These are phyloP conservation scores for Inonotus hispidus DNA, from an alignment of 1,284 basidiomycete genomes.

Conservation along the genomic window DNA sequence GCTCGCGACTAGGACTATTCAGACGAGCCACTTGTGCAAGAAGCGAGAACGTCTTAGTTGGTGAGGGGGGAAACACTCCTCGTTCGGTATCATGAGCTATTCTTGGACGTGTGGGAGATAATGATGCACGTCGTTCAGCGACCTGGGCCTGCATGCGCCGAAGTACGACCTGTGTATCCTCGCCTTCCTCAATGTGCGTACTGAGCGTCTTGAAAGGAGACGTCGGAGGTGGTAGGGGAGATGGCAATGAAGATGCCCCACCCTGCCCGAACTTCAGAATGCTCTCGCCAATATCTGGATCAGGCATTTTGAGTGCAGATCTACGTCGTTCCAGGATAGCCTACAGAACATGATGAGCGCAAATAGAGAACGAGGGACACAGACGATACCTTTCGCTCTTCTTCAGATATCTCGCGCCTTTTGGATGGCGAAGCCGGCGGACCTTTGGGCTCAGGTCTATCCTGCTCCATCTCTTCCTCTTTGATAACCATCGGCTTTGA, in stretches of 20 bases:
- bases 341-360: conserved; percentile 26
- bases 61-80: conserved; percentile 19
- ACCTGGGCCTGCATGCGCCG: conserved; percentile 15
- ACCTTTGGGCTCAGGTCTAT: neutral
- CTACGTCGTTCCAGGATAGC: conserved; percentile 55
- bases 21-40: conserved; percentile 23
- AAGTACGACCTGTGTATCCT: conserved; percentile 15
- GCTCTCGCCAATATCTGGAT: conserved; percentile 47
- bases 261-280: conserved; percentile 37
- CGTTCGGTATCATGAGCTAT: neutral
- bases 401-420: conserved; percentile 36
- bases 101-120: conserved; percentile 7
- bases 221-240: conserved; percentile 15
- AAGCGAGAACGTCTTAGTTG: conserved; percentile 28
- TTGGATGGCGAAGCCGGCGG: conserved; percentile 15
- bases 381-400: conserved; percentile 42
- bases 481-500: neutral
- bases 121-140: conserved; percentile 7
- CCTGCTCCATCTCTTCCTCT: conserved; percentile 2
- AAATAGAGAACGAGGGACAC: neutral
- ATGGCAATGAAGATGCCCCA: conserved; percentile 23
- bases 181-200: conserved; percentile 23
- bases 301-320: conserved; percentile 47
- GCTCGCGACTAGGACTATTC: neutral
- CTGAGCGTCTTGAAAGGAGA: conserved; percentile 23